A percentile compares a stretch with the other conserved stretches of the same genome.
phyloP scores from a whole-genome alignment of 1,284 basidiomycete genomes.

The Psilocybe mexicana region DNA sequence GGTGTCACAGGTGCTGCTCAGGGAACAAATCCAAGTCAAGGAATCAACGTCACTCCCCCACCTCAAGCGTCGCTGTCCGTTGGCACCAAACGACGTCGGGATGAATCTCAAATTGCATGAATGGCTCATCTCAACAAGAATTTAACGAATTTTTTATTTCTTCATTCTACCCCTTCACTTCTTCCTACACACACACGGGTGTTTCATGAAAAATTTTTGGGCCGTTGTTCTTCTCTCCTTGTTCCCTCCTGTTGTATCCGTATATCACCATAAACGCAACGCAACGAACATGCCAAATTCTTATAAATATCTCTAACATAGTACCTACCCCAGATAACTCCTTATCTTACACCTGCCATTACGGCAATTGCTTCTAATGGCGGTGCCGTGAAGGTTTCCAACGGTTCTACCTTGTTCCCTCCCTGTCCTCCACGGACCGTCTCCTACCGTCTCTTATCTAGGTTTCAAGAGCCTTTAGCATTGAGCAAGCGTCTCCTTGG shows the following conservation, averaged over 20 bases:
- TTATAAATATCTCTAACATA: not conserved
- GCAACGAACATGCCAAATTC: conserved; percentile 1
- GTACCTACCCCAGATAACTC: conserved; percentile 2
- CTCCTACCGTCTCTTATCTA: not conserved
- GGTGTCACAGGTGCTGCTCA: conserved; percentile 76
- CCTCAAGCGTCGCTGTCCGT: conserved; percentile 15
- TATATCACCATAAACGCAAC: not conserved
- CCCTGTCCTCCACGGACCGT: not conserved
- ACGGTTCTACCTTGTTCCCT: not conserved
- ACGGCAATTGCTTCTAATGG: not conserved
- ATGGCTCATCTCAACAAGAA: not conserved
- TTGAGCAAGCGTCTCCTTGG: too few relatives aligned
- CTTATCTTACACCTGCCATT: not conserved
- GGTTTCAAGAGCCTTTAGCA: too few relatives aligned
- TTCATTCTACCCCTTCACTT: not conserved
- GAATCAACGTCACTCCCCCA: conserved; percentile 22
- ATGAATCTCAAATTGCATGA: conserved; percentile 21
- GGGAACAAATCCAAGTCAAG: conserved; percentile 27
- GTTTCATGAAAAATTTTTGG: conserved; percentile 6
- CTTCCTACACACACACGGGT: conserved; percentile 1
- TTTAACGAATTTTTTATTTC: not conserved
- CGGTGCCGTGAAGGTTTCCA: not conserved
- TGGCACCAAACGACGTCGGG: conserved; percentile 29
- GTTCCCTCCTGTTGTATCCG: conserved; percentile 5
- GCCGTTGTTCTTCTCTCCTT: conserved; percentile 2